phyloP scores from a whole-genome alignment of 164 flowering plant genomes.

The Magnolia changhungtana region DNA sequence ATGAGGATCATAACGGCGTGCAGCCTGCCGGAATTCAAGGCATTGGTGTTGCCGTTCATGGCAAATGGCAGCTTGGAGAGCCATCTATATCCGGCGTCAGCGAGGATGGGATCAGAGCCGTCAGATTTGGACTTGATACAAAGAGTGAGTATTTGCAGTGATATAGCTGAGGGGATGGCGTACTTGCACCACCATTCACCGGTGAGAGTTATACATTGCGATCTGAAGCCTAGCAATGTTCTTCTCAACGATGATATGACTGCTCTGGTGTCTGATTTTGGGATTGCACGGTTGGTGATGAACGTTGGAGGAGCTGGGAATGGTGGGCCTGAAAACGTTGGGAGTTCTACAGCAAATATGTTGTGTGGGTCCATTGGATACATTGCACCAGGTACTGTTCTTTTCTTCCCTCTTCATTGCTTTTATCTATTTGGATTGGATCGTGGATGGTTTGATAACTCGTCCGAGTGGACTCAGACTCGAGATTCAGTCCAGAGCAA shows the following conservation, averaged over 20 bases:
- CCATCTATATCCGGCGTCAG: slow-evolving; percentile 18
- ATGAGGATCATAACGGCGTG: slow-evolving; percentile 34
- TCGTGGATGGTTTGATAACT: background rate
- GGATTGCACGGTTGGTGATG: slow-evolving; percentile 30
- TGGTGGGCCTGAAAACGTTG: background rate
- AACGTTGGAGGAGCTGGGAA: slow-evolving; percentile 15
- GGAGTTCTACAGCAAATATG: slow-evolving; percentile 28
- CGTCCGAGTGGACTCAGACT: too few species aligned
- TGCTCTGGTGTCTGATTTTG: slow-evolving; percentile 33
- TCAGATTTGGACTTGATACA: slow-evolving; percentile 21
- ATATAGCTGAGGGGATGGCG: slow-evolving; percentile 32
- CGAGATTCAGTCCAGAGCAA: too few species aligned
- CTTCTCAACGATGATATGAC: slow-evolving; percentile 31
- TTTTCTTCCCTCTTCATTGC: slow-evolving; percentile 35
- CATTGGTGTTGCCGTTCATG: slow-evolving; percentile 35
- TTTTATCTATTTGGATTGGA: slow-evolving; percentile 2
- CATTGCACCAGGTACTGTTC: slow-evolving; percentile 30
- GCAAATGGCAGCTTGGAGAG: slow-evolving; percentile 32
- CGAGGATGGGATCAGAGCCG: slow-evolving; percentile 27
- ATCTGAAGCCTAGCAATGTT: slow-evolving; percentile 36
- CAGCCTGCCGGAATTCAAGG: slow-evolving; percentile 27
- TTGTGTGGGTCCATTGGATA: slow-evolving; percentile 29
- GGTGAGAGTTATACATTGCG: slow-evolving; percentile 31
- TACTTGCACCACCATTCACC: slow-evolving; percentile 39
- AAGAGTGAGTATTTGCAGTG: slow-evolving; percentile 26